Evolutionary conservation across 2,329 filamentous ascomycete genomes (phyloP).

Genomic region (Fusarium nematophilum): DNA sequence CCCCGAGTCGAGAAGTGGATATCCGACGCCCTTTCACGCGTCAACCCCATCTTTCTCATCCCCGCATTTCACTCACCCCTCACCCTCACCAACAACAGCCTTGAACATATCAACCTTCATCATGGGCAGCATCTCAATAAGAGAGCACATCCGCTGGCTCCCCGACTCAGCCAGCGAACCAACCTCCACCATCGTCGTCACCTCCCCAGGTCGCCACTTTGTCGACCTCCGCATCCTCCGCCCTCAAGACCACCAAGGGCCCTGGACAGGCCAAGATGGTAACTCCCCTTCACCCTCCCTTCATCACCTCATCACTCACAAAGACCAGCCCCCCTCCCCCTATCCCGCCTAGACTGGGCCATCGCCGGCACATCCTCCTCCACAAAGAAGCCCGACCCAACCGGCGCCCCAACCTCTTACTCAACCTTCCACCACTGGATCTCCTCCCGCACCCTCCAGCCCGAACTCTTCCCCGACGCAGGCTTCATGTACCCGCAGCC

Average conservation of each 20-base stretch:
- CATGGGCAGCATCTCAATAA: slow-evolving; percentile 64
- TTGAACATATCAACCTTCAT: not conserved
- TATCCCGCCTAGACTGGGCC: slow-evolving; percentile 69
- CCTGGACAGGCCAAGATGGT: slow-evolving; percentile 38
- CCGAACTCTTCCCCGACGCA: slow-evolving; percentile 60
- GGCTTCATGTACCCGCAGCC: slow-evolving; percentile 64
- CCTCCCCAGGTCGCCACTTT: slow-evolving; percentile 66
- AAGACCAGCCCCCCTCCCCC: slow-evolving; percentile 28
- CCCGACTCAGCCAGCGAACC: slow-evolving; percentile 65
- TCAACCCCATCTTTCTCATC: slow-evolving; percentile 13
- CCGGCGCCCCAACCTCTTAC: slow-evolving; percentile 45
- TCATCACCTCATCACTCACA: slow-evolving; percentile 3
- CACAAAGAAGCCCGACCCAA: slow-evolving; percentile 39
- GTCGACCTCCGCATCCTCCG: slow-evolving; percentile 69
- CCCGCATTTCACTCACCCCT: not conserved
- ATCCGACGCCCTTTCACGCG: slow-evolving; percentile 2
- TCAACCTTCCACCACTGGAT: slow-evolving; percentile 70
- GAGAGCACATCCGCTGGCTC: slow-evolving; percentile 70
- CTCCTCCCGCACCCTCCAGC: slow-evolving; percentile 60
- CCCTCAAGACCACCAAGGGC: slow-evolving; percentile 30
- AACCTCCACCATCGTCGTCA: slow-evolving; percentile 73
- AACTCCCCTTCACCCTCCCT: not conserved
- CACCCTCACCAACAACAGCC: not conserved
- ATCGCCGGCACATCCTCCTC: slow-evolving; percentile 68
- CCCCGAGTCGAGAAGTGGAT: not conserved